These are phyloP conservation scores for Exophiala calicioides DNA, from an alignment of 2,329 filamentous ascomycete species.

Conservation along the genomic window DNA sequence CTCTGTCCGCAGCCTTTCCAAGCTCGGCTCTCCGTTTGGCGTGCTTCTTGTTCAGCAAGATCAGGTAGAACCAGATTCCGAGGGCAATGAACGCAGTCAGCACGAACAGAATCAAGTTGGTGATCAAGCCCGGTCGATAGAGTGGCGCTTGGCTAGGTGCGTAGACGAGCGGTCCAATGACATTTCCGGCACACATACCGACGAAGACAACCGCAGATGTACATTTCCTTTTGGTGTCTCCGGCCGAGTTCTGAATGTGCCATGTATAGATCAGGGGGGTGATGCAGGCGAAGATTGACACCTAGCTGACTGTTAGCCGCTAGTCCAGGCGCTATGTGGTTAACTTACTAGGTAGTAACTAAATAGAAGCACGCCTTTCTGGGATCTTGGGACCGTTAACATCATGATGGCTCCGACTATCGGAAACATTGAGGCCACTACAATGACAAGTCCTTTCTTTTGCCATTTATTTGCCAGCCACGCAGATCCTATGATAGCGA, in stretches of 20 bases:
- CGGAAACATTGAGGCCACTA: slow-evolving; percentile 41
- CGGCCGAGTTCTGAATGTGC: slow-evolving; percentile 41
- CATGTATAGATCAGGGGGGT: slow-evolving; percentile 41
- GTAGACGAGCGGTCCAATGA: slow-evolving; percentile 40
- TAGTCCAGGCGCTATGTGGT: background rate
- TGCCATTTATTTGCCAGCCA: slow-evolving; percentile 47
- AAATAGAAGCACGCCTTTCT: slow-evolving; percentile 53
- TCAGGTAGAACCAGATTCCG: slow-evolving; percentile 23
- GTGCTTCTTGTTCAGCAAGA: slow-evolving; percentile 44
- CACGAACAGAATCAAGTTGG: slow-evolving; percentile 39
- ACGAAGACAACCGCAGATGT: slow-evolving; percentile 40
- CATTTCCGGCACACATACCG: slow-evolving; percentile 41
- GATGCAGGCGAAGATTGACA: slow-evolving; percentile 36
- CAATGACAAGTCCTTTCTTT: slow-evolving; percentile 49
- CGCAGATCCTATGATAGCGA: slow-evolving; percentile 37
- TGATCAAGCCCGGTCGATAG: slow-evolving; percentile 39
- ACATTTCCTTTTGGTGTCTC: slow-evolving; percentile 42
- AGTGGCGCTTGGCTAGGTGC: slow-evolving; percentile 38
- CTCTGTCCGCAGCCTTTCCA: slow-evolving; percentile 59
- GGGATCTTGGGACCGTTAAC: slow-evolving; percentile 48
- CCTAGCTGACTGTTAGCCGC: too few relatives aligned
- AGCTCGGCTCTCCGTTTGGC: slow-evolving; percentile 55
- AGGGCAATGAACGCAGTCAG: slow-evolving; percentile 14
- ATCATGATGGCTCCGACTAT: slow-evolving; percentile 50
- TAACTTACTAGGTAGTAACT: slow-evolving; percentile 52